phyloP scores from a whole-genome alignment of 1,139 yeast genomes.

The Yamadazyma mexicana region DNA sequence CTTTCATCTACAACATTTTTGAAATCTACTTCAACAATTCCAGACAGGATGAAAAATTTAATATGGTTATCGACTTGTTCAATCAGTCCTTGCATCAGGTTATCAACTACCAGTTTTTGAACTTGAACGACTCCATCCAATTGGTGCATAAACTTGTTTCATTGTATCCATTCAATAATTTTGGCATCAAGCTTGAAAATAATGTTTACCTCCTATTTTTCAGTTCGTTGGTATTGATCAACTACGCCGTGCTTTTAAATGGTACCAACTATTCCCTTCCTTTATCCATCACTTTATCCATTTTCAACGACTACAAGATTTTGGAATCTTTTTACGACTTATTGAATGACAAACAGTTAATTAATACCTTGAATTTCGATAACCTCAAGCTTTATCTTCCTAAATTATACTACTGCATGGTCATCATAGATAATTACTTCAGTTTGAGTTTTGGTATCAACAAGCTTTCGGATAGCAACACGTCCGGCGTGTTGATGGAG shows the following conservation, averaged over 20 bases:
- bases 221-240: conserved; percentile 50
- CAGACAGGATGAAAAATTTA: conserved; percentile 32
- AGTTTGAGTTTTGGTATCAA: conserved; percentile 61
- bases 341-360: conserved; percentile 12
- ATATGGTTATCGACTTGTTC: conserved; percentile 49
- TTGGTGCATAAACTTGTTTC: conserved; percentile 43
- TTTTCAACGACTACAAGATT: conserved; percentile 60
- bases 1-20: conserved; percentile 26
- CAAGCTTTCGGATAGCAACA: conserved; percentile 22
- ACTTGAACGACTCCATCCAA: conserved; percentile 30
- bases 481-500: conserved; percentile 17
- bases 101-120: conserved; percentile 33
- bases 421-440: conserved; percentile 55
- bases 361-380: conserved; percentile 25
- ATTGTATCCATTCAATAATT: conserved; percentile 41
- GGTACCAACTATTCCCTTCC: conserved; percentile 61
- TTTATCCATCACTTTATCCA: conserved; percentile 50
- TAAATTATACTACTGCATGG: conserved; percentile 48
- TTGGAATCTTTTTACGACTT: conserved; percentile 36
- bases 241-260: conserved; percentile 56
- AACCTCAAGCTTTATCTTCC: conserved; percentile 45
- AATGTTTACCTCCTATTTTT: conserved; percentile 39
- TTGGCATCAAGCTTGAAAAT: conserved; percentile 25
- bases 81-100: conserved; percentile 51
- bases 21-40: conserved; percentile 15